A percentile compares a stretch with the other conserved stretches of the same genome.
These are phyloP conservation scores for Nepenthes alata DNA, from an alignment of 179 eudicot species.

Conservation along the genomic window DNA sequence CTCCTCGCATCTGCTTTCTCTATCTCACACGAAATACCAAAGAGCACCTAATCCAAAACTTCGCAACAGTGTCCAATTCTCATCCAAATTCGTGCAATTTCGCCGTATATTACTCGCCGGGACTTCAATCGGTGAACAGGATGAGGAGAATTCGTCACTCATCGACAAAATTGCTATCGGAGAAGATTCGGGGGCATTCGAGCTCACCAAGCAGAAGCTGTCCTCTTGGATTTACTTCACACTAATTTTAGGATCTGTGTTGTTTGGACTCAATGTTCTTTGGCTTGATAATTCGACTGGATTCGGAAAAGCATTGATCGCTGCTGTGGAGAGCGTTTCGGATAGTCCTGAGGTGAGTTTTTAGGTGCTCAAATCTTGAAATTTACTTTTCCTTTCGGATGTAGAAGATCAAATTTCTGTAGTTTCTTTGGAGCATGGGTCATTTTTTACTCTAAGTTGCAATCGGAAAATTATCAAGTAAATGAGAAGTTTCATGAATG, in stretches of 20 bases:
- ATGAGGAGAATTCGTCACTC: conserved; percentile 8
- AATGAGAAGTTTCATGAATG: too few species aligned
- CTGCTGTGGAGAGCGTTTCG: conserved; percentile 34
- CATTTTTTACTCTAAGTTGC: too few species aligned
- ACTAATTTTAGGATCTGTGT: conserved; percentile 61
- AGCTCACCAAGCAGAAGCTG: conserved; percentile 53
- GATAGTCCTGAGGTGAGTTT: conserved; percentile 63
- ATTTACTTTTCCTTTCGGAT: not conserved
- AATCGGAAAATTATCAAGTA: too few species aligned
- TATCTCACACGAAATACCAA: conserved; percentile 5
- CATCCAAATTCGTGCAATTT: conserved; percentile 6
- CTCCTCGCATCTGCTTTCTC: conserved; percentile 8
- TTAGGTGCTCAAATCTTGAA: not conserved
- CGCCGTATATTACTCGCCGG: conserved; percentile 23
- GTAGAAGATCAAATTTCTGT: not conserved
- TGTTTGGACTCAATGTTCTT: conserved; percentile 46
- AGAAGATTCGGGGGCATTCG: conserved; percentile 76
- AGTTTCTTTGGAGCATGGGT: too few species aligned
- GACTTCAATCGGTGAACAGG: conserved; percentile 28
- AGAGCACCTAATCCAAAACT: conserved; percentile 3
- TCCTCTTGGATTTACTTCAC: conserved; percentile 75
- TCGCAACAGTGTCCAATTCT: conserved; percentile 1
- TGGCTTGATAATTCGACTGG: conserved; percentile 90
- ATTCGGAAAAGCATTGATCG: conserved; percentile 50
- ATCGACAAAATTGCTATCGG: conserved; percentile 30